Base-by-base conservation (phyloP, 208 protist species). In the Vickermania ingenoplastis region DNA sequence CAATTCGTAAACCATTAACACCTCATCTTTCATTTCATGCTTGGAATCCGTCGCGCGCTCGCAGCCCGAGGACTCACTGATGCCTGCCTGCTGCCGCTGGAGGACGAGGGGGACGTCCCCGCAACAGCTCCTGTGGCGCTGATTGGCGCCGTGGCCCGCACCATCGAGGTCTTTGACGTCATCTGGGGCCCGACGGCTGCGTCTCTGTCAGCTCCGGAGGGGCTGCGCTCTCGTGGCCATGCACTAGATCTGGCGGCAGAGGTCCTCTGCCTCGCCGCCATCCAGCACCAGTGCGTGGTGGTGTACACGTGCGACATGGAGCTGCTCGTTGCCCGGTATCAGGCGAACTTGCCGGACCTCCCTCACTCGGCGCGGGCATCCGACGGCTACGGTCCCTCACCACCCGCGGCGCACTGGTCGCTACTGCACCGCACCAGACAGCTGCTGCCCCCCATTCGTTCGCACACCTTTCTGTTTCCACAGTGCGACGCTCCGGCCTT, bases 261-360 rank as follows among this genome's bases (percentile, higher is more conserved):
- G 30, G 69, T 87, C n/a, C 48, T 80, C 14, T 60, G 61, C 22
- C 59, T 93, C 21, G 63, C 75, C 31, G 59, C 69, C 1, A 51
- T 86, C n/a, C 53, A 74, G 0, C 76, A 90, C 51, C 86, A 93
- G 68, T 87, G 79, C 53, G 71, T 90, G 26, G 24, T 83, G 2
- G 66, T 83, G 22, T 76, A 73, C 53, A 93, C 86, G 22, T 66
- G 74, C 5, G 71, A 81, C 50, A 59, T 67, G 30, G 78, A 86
- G 57, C 52, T 86, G 31, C 41, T 88, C 7, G 50, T 90, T 2
- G 74, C 78, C 61, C 77, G 86, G 26, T 93, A 89, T 57, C 86
- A 93, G 57, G 77, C 71, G 23, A 89, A 89, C 53, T 63, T 89
- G 21, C 60, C 64, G 29, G 31, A 52, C 14, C 49, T 56, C 4